Conservation (phyloP, 495 filamentous ascomycete genomes). For the Penicillium tannophilum region DNA sequence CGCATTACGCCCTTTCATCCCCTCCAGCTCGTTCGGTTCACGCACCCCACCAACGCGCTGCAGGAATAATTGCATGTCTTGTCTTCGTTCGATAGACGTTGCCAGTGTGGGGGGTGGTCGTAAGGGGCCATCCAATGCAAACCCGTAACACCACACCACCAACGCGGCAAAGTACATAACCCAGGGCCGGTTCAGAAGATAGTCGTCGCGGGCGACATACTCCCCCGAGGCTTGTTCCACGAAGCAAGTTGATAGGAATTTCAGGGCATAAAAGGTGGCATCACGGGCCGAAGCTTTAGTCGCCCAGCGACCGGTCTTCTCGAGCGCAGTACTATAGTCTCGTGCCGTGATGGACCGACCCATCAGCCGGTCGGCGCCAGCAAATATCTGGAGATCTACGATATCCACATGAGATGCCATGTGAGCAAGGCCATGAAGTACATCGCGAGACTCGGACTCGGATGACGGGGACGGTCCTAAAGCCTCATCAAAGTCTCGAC, state of each 20-base stretch:
- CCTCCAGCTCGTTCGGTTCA: slow-evolving; percentile 80
- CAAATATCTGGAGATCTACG: slow-evolving; percentile 96
- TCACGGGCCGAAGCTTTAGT: slow-evolving; percentile 89
- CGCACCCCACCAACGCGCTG: slow-evolving; percentile 69
- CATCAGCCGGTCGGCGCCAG: slow-evolving; percentile 78
- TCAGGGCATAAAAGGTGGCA: slow-evolving; percentile 90
- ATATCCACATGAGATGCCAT: slow-evolving; percentile 99
- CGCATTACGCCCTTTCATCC: slow-evolving; percentile 74
- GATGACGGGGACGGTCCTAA: slow-evolving; percentile 52
- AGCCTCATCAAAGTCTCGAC: slow-evolving; percentile 85
- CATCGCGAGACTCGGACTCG: slow-evolving; percentile 71
- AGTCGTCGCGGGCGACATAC: slow-evolving; percentile 88
- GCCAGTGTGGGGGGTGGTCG: slow-evolving; percentile 51
- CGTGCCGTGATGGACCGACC: slow-evolving; percentile 81
- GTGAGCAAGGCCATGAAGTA: slow-evolving; percentile 90
- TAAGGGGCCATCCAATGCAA: slow-evolving; percentile 82
- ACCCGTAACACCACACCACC: slow-evolving; percentile 95
- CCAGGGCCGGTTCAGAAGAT: slow-evolving; percentile 91
- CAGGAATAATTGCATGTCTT: slow-evolving; percentile 80
- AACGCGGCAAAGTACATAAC: slow-evolving; percentile 93
- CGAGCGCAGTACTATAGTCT: slow-evolving; percentile 77
- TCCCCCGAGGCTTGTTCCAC: slow-evolving; percentile 52
- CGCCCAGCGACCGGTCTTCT: slow-evolving; percentile 84
- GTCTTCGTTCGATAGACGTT: slow-evolving; percentile 65
- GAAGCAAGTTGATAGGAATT: slow-evolving; percentile 81